Base-by-base conservation (phyloP, 2,329 filamentous ascomycete species). In the Aspergillus amoenus region DNA sequence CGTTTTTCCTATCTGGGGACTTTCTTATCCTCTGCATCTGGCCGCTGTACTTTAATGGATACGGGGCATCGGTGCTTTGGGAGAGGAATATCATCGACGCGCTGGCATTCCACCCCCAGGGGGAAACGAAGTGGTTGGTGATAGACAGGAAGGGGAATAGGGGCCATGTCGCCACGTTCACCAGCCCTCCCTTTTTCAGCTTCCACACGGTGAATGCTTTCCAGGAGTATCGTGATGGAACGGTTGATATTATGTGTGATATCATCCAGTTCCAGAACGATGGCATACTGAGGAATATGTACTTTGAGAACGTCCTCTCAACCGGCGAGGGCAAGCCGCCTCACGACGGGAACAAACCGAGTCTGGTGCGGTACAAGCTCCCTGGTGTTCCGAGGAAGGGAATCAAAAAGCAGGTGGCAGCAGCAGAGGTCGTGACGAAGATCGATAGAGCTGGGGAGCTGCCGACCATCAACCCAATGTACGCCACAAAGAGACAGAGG, bases 181-280 rank as follows among this genome's bases (percentile, higher is more conserved):
- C 85, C n/a, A 87, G 84, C 15, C 81, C 84, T 0, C 82, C 88
- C 0, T 85, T 85, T 40, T 93, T 92, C 76, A 86, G 84, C 72
- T 93, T 94, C 71, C 90, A 94, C 72, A 84, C 83, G 0, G 78
- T 90, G 67, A 94, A 94, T 63, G 83, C 89, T 0, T 93, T 86
- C 66, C 89, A 93, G 66, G 81, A 88, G 61, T 73, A 69, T 2
- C 45, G 65, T 30, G 52, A 66, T 11, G 58, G 59, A 0, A 56
- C 64, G 0, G 72, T 75, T 4, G 78, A 85, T 57, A 76, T 93
- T 17, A 77, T 84, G 24, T 84, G 86, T 57, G 90, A 93, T 59
- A 69, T 87, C 3, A 72, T 85, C 37, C 76, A 83, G 54, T 93
- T 89, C 66, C 78, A 82, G 0, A 88, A 83, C 49, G 75, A 83